Evolutionary conservation across 176 grass and related monocot species (phyloP), one percentile per base, ranked within the genome.

Genomic region (Alloteropsis semialata): DNA sequence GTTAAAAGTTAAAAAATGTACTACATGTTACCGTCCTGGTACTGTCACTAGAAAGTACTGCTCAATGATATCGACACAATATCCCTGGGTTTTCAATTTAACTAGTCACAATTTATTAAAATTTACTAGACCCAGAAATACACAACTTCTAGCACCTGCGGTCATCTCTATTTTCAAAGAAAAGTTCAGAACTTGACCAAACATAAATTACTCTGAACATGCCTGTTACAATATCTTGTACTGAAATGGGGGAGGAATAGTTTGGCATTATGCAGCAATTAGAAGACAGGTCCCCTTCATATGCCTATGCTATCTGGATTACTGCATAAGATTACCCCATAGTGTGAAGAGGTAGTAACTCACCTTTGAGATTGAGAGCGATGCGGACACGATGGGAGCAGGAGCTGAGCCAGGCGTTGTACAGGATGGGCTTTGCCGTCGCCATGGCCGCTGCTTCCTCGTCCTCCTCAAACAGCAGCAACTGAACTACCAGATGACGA

Each of bases 281-380:
- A 63, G 59, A 33, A 64, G 14, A 4, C 3, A 5, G 36, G 29
- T 62, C 36, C 4, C 64, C 11, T 67, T 33, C 19, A 12, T n/a
- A 10, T 21, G 36, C 10, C 11, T 69, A 69, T 27, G 1, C 38
- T 69, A 15, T 17, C 43, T 32, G 43, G 17, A 49, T 6, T 19
- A 6, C n/a, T 13, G 45, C 6, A 13, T 53, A 53, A 64, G 15
- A 64, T 18, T 34, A 11, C 15, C 65, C 36, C 22, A 64, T 18
- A 28, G 39, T 15, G 25, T 72, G 4, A 53, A 63, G 24, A 88
- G 46, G 4, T 6, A 34, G 4, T 29, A 43, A 17, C 2, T 85
- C 41, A 93, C 92, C 89, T 91, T 94, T 94, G 51, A 94, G 83
- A 37, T 94, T 87, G 34, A 94, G 92, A 22, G 76, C 92, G 24